phyloP scores from a whole-genome alignment of 129 eudicot genomes.

The Pseudognaphalium luteoalbum region DNA sequence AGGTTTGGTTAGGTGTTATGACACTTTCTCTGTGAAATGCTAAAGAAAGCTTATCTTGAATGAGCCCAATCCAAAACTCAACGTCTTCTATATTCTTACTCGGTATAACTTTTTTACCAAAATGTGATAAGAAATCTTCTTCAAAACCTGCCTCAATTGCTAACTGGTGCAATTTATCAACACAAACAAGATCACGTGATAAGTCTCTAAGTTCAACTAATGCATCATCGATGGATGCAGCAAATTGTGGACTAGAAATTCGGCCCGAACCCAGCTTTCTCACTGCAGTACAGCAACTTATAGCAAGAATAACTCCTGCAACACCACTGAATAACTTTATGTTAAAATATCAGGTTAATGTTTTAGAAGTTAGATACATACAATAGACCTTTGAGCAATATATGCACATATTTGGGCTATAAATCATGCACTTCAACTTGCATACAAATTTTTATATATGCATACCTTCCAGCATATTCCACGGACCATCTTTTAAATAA shows the following conservation, averaged over 20 bases:
- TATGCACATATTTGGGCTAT: too few relatives aligned
- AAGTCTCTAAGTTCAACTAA: conserved; percentile 50
- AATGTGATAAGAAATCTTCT: conserved; percentile 61
- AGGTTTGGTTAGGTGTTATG: conserved; percentile 34
- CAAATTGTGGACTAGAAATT: conserved; percentile 40
- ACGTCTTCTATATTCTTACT: conserved; percentile 50
- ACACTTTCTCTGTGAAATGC: conserved; percentile 69
- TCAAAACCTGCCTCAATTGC: conserved; percentile 71
- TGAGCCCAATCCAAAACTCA: conserved; percentile 72
- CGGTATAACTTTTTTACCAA: conserved; percentile 59
- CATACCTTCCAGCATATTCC: conserved; percentile 76
- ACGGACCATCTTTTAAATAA: conserved; percentile 64
- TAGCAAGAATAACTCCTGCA: conserved; percentile 64
- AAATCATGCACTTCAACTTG: not conserved
- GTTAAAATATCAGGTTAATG: conserved; percentile 4
- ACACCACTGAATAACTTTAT: conserved; percentile 57
- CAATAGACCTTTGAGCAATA: too few relatives aligned
- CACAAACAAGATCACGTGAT: conserved; percentile 53
- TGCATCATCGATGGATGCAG: conserved; percentile 38
- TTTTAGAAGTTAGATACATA: too few relatives aligned
- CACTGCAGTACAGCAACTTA: conserved; percentile 60
- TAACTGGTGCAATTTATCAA: conserved; percentile 51
- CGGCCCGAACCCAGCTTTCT: conserved; percentile 49
- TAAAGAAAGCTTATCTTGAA: conserved; percentile 45
- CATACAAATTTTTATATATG: not conserved